phyloP scores from a whole-genome alignment of 768 basidiomycete species.

The Trametes coccinea region DNA sequence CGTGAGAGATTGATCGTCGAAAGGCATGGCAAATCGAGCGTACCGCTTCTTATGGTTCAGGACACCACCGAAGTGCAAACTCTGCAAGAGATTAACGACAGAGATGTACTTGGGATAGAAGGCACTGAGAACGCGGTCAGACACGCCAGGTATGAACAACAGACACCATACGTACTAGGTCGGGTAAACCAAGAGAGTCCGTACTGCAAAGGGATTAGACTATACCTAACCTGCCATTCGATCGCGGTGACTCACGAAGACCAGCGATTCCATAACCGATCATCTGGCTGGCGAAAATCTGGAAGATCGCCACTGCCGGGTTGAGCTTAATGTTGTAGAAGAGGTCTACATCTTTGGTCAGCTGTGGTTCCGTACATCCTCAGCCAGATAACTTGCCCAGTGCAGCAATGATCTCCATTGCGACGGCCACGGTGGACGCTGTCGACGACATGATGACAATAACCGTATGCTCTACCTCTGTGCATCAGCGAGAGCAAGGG shows the following conservation, averaged over 20 bases:
- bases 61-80: slow-evolving; percentile 50
- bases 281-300: slow-evolving; percentile 53
- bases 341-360: slow-evolving; percentile 36
- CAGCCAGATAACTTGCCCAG: slow-evolving; percentile 39
- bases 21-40: background rate
- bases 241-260: slow-evolving; percentile 23
- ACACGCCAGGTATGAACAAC: background rate
- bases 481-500: slow-evolving; percentile 9
- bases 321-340: slow-evolving; percentile 53
- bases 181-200: slow-evolving; percentile 51
- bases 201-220: slow-evolving; percentile 32
- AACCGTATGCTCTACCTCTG: slow-evolving; percentile 50
- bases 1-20: background rate
- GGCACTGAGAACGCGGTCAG: slow-evolving; percentile 30
- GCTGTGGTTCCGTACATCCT: background rate
- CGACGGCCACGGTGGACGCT: slow-evolving; percentile 56
- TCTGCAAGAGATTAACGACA: slow-evolving; percentile 52
- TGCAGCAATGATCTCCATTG: slow-evolving; percentile 61
- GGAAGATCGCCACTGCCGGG: slow-evolving; percentile 53
- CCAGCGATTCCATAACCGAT: slow-evolving; percentile 36
- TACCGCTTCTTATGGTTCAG: slow-evolving; percentile 50
- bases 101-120: slow-evolving; percentile 56
- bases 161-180: slow-evolving; percentile 39
- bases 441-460: slow-evolving; percentile 65
- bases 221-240: background rate